These are phyloP conservation scores for Melastoma candidum DNA, from an alignment of 441 rosid species.

Conservation along the genomic window DNA sequence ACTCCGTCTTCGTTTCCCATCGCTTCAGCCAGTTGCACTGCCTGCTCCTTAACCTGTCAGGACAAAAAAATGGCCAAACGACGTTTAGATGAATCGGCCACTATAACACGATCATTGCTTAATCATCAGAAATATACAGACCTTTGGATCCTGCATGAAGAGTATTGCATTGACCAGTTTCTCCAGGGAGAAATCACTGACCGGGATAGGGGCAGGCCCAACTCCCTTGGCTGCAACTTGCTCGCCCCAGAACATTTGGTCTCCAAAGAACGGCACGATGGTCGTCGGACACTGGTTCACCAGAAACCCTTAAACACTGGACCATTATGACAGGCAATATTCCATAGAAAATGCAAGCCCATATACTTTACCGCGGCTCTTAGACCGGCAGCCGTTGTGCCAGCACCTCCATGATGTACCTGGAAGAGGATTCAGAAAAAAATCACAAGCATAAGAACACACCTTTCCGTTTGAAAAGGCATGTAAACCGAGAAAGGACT, in stretches of 20 bases:
- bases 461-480: too few relatives aligned
- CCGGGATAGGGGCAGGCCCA: slow-evolving; percentile 1
- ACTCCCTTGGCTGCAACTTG: not conserved
- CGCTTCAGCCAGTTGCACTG: slow-evolving; percentile 27
- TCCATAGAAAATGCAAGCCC: too few relatives aligned
- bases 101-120: too few relatives aligned
- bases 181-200: not conserved
- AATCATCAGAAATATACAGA: not conserved
- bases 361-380: slow-evolving; percentile 28
- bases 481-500: too few relatives aligned
- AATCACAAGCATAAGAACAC: too few relatives aligned
- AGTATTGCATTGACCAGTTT: not conserved
- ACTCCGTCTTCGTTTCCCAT: slow-evolving; percentile 38
- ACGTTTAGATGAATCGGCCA: too few relatives aligned
- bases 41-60: slow-evolving; percentile 29
- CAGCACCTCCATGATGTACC: slow-evolving; percentile 21
- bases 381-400: slow-evolving; percentile 44
- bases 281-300: not conserved
- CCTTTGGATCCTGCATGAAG: slow-evolving; percentile 3
- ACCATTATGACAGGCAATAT: too few relatives aligned
- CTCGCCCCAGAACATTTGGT: slow-evolving; percentile 2
- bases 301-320: too few relatives aligned
- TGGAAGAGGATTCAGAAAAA: not conserved
- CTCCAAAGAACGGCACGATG: slow-evolving; percentile 3
- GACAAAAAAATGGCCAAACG: not conserved